Evolutionary conservation across 331 rosid species (phyloP), one percentile per base, ranked within the genome.

Genomic region (Quercus tomentella): DNA sequence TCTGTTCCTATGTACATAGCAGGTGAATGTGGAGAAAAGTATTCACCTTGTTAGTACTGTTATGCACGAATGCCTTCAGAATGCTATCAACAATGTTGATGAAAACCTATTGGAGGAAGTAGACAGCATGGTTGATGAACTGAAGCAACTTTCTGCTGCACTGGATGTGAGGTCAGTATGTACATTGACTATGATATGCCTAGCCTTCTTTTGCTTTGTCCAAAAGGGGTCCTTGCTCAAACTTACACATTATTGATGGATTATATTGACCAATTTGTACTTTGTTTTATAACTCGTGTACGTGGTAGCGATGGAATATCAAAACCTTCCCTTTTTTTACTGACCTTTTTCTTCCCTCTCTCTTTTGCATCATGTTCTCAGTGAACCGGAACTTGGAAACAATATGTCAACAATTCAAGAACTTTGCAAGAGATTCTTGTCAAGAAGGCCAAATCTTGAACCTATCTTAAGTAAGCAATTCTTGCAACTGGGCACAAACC

Each of bases 91-190:
- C 61, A 31, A 65, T 35, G 51, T 25, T 28, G 35, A 65, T 70
- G 45, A 68, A 81, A 45, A 6, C 58, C 33, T 17, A 70, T 23
- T 25, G 31, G 80, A 10, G 49, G 85, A 73, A 72, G 22, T 81
- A 54, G 37, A 26, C 21, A 30, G 23, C 45, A 73, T 89, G 77
- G 77, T 83, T 77, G 83, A 74, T 83, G 84, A 79, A 72, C 28
- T 74, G 80, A 74, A 70, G 62, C 76, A 76, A 70, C 88, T 85
- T 57, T 77, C 56, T 41, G 67, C 79, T 2, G 70, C 77, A 35
- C 30, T 89, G 82, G 68, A 43, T 70, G 52, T 20, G 75, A 75
- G 76, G 89, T 84, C 23, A 70, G 76, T 37, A 37, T 37, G 45
- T 8, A 37, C 12, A 37, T 37, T 37, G 45, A 37, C 45, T 0